These are phyloP conservation scores for Ampelomyces quisqualis DNA, from an alignment of 2,329 filamentous ascomycete species.

Conservation along the genomic window DNA sequence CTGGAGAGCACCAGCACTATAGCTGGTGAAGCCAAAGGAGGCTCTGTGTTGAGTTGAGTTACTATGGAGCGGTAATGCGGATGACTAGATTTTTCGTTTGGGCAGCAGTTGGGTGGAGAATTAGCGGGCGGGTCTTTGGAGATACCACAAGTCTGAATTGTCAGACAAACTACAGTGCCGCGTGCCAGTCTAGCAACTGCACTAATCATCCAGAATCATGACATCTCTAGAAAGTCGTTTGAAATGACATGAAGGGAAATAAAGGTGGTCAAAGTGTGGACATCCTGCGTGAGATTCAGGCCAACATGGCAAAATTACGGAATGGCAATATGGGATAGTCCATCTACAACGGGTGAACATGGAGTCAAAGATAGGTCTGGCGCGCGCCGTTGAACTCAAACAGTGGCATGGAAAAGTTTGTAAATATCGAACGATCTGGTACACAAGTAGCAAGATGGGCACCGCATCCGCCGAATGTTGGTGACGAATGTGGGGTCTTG, in stretches of 20 bases:
- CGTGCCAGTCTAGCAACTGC: conserved; percentile 5
- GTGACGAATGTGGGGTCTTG: conserved; percentile 28
- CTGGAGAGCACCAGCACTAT: conserved; percentile 55
- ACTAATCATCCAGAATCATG: conserved; percentile 3
- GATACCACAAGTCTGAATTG: conserved; percentile 17
- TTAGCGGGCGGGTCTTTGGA: conserved; percentile 18
- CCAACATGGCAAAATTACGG: conserved; percentile 6
- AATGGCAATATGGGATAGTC: too few species aligned
- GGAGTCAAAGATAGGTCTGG: too few species aligned
- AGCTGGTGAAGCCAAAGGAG: conserved; percentile 5
- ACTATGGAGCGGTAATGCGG: conserved; percentile 6
- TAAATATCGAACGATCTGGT: not conserved
- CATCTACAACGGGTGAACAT: too few species aligned
- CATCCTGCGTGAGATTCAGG: conserved; percentile 1
- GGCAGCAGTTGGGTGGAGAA: conserved; percentile 23
- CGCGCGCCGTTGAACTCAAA: not conserved
- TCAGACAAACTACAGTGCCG: conserved; percentile 6
- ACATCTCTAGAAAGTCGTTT: too few species aligned
- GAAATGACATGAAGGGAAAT: too few species aligned
- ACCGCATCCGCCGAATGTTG: not conserved
- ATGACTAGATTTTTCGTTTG: conserved; percentile 9
- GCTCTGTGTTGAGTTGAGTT: conserved; percentile 5
- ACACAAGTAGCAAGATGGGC: not conserved
- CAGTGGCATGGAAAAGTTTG: not conserved
- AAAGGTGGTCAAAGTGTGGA: too few species aligned